Percentiles rank a stretch among this genome's conserved stretches.
Evolutionary conservation across 176 grass and related monocot genomes (phyloP).

Genomic region (Zoysia pacifica): DNA sequence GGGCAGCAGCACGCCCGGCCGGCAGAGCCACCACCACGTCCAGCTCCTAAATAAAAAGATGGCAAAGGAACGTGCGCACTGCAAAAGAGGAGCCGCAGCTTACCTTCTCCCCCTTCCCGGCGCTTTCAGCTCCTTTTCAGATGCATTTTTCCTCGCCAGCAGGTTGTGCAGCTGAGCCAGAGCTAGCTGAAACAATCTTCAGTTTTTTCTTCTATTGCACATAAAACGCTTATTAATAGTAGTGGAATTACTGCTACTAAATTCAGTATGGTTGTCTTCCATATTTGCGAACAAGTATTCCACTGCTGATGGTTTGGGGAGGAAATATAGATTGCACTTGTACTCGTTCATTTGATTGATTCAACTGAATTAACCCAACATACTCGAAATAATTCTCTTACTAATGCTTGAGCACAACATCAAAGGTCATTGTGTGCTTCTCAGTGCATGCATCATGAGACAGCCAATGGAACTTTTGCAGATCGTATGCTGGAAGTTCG

Average conservation of each 20-base stretch:
- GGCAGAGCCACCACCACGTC: slow-evolving; percentile 17
- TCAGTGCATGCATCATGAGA: not conserved
- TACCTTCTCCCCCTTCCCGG: slow-evolving; percentile 19
- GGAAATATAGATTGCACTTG: not conserved
- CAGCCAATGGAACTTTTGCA: too few relatives aligned
- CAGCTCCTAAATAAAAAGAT: slow-evolving; percentile 39
- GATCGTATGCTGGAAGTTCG: not conserved
- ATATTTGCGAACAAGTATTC: not conserved
- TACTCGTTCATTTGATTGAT: not conserved
- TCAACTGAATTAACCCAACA: not conserved
- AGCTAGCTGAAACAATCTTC: slow-evolving; percentile 21
- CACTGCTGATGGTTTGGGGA: not conserved
- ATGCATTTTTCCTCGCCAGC: not conserved
- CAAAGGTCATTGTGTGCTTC: not conserved
- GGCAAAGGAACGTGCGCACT: slow-evolving; percentile 25
- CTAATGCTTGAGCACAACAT: not conserved
- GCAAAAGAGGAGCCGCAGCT: slow-evolving; percentile 19
- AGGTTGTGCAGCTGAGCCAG: not conserved
- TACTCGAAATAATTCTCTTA: not conserved
- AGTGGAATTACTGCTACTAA: not conserved
- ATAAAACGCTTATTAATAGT: too few relatives aligned
- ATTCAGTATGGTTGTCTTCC: not conserved
- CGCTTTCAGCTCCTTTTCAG: not conserved
- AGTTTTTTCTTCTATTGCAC: not conserved
- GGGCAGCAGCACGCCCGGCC: slow-evolving; percentile 11